A percentile compares a stretch with the other conserved stretches of the same genome.
phyloP scores from a whole-genome alignment of 2,329 filamentous ascomycete species.

The Atkinsonella texensis region DNA sequence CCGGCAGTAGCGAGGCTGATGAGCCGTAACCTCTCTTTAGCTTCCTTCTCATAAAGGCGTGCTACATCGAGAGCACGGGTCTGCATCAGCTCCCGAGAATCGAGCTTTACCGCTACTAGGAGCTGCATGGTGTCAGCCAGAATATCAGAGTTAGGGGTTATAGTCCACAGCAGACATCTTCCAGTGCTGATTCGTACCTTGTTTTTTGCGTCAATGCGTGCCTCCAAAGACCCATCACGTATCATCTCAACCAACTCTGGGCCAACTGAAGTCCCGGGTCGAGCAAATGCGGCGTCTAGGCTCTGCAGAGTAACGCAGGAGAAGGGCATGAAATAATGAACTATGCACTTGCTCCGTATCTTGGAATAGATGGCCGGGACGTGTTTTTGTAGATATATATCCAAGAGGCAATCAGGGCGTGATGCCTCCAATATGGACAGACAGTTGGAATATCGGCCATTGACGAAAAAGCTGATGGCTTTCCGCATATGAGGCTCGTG shows the following conservation, averaged over 20 bases:
- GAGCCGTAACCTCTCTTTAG: conserved; percentile 63
- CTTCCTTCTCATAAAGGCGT: conserved; percentile 59
- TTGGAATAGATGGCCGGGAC: conserved; percentile 56
- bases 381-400: conserved; percentile 71
- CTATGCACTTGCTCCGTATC: conserved; percentile 83
- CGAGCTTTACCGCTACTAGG: conserved; percentile 57
- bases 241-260: conserved; percentile 73
- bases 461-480: conserved; percentile 80
- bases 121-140: conserved; percentile 31
- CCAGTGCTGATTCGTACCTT: conserved; percentile 31
- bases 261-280: conserved; percentile 50
- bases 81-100: conserved; percentile 60
- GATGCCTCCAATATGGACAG: conserved; percentile 73
- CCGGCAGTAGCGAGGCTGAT: conserved; percentile 67
- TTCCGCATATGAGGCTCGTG: conserved; percentile 89
- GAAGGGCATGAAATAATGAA: conserved; percentile 86
- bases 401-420: conserved; percentile 76
- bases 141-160: neutral
- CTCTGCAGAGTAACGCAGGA: conserved; percentile 72
- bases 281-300: conserved; percentile 65
- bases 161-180: neutral
- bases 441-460: conserved; percentile 78
- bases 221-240: conserved; percentile 54
- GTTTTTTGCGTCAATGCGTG: conserved; percentile 75
- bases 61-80: conserved; percentile 54